Base-by-base conservation (phyloP, 352 stramenopile species). In the Phytophthora ramorum region DNA sequence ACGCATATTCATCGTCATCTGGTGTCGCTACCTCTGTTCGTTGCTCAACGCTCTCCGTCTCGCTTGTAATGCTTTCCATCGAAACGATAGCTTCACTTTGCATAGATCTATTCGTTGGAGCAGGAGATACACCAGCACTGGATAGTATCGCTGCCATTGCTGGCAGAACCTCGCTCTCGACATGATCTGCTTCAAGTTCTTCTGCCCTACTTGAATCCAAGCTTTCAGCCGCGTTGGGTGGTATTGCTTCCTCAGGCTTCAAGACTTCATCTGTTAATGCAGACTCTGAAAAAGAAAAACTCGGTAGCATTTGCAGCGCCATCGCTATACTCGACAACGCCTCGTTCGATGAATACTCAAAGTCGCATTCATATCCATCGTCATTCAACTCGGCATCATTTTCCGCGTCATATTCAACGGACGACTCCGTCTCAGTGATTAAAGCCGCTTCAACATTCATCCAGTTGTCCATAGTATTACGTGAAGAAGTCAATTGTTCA, bases 261-360 rank as follows among this genome's bases (percentile, higher is more conserved):
- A 50, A 28, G n/a, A 48, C 32, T 38, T 75, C 62, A 41, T 43
- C 56, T 14, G n/a, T 7, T 22, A 47, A 17, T 30, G 48, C 16
- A 49, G 47, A 40, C 16, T 38, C 44, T 7, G 22, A 55, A 19
- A 53, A 32, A 7, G 66, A 63, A 20, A 81, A 66, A 20, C 44
- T 52, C 16, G 75, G 75, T 4, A 84, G 52, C 52, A 81, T 58
- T 30, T 74, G 63, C 46, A 86, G 40, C 7, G 75, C 78, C 17
- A 59, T 64, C 3, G 75, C 70, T 19, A 86, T 86, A 59, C 59
- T 76, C 22, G 75, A 73, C 17, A 66, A 48, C 9, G 68, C 59
- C 0, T 69, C 56, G 6, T 73, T 60, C 22, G 75, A 78, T 14
- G 75, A 81, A 38, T 81, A 79, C 35, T 81, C 72, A 34, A 79